Evolutionary conservation across 768 basidiomycete species (phyloP).

Genomic region (Rhodotorula babjevae): DNA sequence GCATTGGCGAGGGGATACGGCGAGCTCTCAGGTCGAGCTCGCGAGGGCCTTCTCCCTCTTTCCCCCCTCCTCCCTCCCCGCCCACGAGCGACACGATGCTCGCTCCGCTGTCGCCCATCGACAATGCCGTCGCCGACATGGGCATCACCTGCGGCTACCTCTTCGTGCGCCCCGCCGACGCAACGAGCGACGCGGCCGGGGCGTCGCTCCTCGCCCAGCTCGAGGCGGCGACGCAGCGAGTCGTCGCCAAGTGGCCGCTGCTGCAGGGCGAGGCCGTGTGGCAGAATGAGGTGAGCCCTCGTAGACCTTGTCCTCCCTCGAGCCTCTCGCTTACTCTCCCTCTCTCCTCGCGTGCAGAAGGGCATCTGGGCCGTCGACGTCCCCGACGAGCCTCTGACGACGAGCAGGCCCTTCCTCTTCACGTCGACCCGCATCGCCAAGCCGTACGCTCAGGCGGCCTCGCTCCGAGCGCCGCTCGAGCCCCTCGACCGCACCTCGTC

Average conservation of each 20-base stretch:
- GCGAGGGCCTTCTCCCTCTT: too few species aligned
- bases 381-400: neutral
- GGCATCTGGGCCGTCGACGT: constrained; percentile 4
- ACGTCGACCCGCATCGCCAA: neutral
- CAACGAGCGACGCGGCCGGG: neutral
- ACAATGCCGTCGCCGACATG: constrained; percentile 4
- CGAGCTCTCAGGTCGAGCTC: too few species aligned
- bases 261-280: neutral
- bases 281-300: neutral
- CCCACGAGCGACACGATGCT: neutral
- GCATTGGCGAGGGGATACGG: too few species aligned
- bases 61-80: neutral
- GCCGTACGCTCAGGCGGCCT: neutral
- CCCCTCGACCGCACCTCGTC: neutral
- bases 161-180: neutral
- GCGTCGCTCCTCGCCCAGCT: neutral
- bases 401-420: neutral
- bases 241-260: neutral
- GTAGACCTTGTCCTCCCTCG: neutral
- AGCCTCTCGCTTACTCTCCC: neutral
- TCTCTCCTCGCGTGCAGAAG: neutral
- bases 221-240: neutral
- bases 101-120: neutral
- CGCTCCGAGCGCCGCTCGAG: neutral
- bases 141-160: neutral